Base-by-base conservation (phyloP, 1,284 basidiomycete genomes). In the Tetrapyrgos nigripes region DNA sequence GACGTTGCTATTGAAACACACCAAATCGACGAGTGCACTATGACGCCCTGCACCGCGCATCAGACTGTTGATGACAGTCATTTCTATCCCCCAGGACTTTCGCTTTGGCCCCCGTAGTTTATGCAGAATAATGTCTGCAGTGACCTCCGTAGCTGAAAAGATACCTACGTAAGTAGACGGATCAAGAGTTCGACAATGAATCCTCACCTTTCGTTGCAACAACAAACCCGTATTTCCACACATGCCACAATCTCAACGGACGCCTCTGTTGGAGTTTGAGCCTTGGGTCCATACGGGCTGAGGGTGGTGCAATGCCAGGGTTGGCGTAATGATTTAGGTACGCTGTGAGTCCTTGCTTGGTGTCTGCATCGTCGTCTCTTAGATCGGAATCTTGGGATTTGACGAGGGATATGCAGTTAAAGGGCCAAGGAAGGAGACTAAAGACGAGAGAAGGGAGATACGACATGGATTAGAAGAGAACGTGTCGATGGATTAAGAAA, bases 61-160 rank as follows among this genome's bases (percentile, higher is more conserved):
- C 64, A 97, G 81, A 57, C 87, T 87, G 8, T 90, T 91, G 19
- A 94, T 81, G 23, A 94, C 79, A 1, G 92, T 93, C 92, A 94
- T 93, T 71, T 94, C 90, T 52, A 96, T 86, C 0, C 93, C 92
- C 94, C 94, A 96, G 3, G 90, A 89, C 71, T 91, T 90, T 68
- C 86, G 88, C 37, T 89, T 85, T 1, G 94, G 94, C 2, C 94
- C 94, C 80, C 85, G 90, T 44, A 94, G 74, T 64, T 87, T 84
- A 69, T 95, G 87, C 8, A 82, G 80, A 31, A 93, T 72, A 26
- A 94, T 80, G 57, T 92, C 93, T 23, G 79, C 74, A 4, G 86
- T 84, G 9, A 94, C 70, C 47, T 88, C 85, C 31, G 86, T 87
- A 26, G 86, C 92, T 94, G 68, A 6, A 33, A 17, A 53, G 19